These are phyloP conservation scores for Termitomyces titanicus DNA, from an alignment of 768 basidiomycete species.

Conservation along the genomic window DNA sequence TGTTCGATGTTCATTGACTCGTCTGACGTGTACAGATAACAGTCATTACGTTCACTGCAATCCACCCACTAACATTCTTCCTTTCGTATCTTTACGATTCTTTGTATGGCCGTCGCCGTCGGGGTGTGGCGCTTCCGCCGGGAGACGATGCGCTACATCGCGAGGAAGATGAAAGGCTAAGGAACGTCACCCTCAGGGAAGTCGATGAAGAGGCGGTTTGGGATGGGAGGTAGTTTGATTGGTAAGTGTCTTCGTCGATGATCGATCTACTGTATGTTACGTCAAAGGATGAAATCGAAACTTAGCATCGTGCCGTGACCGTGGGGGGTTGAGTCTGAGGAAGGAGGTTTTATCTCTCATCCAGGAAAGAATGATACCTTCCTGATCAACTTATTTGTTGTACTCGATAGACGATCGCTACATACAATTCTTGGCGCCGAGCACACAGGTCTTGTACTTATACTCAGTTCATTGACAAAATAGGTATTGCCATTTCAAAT, in stretches of 20 bases:
- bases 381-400: background rate
- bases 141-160: constrained; percentile 16
- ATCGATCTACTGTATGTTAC: background rate
- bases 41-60: constrained; percentile 56
- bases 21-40: constrained; percentile 40
- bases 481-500: background rate
- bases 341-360: background rate
- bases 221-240: constrained; percentile 7
- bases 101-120: constrained; percentile 16
- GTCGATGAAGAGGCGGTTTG: constrained; percentile 17
- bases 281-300: background rate
- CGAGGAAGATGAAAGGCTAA: constrained; percentile 2
- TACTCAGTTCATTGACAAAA: background rate
- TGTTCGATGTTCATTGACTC: background rate
- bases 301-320: background rate
- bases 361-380: background rate
- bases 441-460: background rate
- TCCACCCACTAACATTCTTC: constrained; percentile 62
- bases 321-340: background rate
- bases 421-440: background rate
- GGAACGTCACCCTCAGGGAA: constrained; percentile 11
- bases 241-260: background rate
- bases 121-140: constrained; percentile 18
- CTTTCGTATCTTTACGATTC: constrained; percentile 37
- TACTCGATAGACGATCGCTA: background rate